Evolutionary conservation across 129 eudicot genomes (phyloP).

Genomic region (Pulicaria dysenterica): DNA sequence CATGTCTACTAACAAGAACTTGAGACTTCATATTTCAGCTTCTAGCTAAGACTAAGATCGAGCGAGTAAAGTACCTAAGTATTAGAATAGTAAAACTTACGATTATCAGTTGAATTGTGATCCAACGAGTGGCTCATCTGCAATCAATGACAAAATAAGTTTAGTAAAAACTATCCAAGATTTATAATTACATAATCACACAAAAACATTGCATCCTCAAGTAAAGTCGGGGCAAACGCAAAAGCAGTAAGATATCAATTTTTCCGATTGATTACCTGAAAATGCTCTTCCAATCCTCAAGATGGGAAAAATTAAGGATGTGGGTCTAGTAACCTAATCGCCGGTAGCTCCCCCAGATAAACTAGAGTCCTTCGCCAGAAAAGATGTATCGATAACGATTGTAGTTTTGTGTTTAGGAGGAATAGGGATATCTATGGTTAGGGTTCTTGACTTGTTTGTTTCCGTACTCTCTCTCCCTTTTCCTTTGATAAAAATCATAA

Average conservation of each 20-base stretch:
- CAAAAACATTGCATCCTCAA: neutral
- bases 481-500: too few species aligned
- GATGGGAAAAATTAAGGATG: conserved; percentile 3
- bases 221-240: neutral
- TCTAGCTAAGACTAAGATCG: neutral
- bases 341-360: conserved; percentile 3
- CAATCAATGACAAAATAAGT: conserved; percentile 28
- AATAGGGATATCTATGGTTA: neutral
- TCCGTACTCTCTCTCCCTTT: too few species aligned
- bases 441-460: conserved; percentile 21
- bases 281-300: conserved; percentile 12
- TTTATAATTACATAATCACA: conserved; percentile 12
- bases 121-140: conserved; percentile 57
- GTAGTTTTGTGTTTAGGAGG: neutral
- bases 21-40: neutral
- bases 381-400: neutral
- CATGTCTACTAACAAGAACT: neutral
- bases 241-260: neutral
- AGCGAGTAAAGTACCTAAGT: conserved; percentile 4
- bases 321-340: neutral
- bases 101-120: conserved; percentile 36
- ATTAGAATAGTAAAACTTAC: conserved; percentile 38
- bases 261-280: conserved; percentile 32
- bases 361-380: neutral
- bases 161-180: neutral